Evolutionary conservation across 768 basidiomycete genomes (phyloP), one percentile per base, ranked within the genome.

Genomic region (Floccularia luteovirens): DNA sequence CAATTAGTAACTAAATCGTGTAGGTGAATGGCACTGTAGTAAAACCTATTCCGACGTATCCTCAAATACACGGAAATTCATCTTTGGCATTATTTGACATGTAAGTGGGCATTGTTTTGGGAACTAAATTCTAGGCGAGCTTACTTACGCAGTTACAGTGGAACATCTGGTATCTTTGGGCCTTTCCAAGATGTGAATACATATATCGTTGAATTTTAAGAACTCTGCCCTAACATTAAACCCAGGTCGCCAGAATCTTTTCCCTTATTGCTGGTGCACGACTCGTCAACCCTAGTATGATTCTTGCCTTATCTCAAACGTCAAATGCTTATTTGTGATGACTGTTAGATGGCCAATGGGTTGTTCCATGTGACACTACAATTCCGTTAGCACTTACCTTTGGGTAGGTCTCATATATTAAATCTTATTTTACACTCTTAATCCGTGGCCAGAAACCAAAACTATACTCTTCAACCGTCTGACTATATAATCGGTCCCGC

Each of bases 401-500:
- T 49, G 82, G 80, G 86, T 82, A 46, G 34, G 71, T 48, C 13
- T 24, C 19, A 38, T 24, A 27, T 13, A 4, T 27, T 13, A 5
- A 22, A 22, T 16, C 21, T 13, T 22, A 11, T 34, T 19, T 23
- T 1, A 37, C 16, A 12, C 20, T 33, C 25, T 27, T 44, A 22
- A 17, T 5, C 1, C 24, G 27, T 12, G 3, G 6, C 14, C 34
- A 49, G 47, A 30, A 19, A 36, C 23, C 16, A 21, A 39, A 75
- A 69, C 27, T 89, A 81, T 50, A 70, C 75, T 0, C 55, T 90
- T 14, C 70, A 80, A 43, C 86, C 87, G 1, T 77, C 79, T 1
- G 86, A 90, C 54, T 90, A 85, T 49, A 56, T 90, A 34, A 80
- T 89, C 39, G 87, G 84, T 16, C 79, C 80, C 38, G 67, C 77